phyloP scores from a whole-genome alignment of 768 basidiomycete species.

The Pholiota molesta region DNA sequence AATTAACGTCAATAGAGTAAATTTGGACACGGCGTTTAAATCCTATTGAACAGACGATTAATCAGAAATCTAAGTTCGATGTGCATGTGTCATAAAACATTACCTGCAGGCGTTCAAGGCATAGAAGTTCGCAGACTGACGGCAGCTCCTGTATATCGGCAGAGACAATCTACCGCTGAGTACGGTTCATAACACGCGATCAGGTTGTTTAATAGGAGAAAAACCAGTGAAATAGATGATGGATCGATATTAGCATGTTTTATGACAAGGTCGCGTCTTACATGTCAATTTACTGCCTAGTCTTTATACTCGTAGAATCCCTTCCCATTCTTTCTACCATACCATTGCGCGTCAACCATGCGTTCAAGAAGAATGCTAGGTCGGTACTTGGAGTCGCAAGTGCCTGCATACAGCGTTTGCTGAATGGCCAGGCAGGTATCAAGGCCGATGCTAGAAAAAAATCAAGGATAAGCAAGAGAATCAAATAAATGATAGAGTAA shows the following conservation, averaged over 20 bases:
- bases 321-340: conserved; percentile 90
- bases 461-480: not conserved
- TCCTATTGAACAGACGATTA: too few species aligned
- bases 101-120: not conserved
- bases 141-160: too few species aligned
- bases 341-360: conserved; percentile 97
- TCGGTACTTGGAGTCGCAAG: conserved; percentile 93
- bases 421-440: conserved; percentile 97
- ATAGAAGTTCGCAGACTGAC: not conserved
- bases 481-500: not conserved
- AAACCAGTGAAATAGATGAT: not conserved
- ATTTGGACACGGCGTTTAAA: too few species aligned
- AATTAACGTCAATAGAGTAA: too few species aligned
- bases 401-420: conserved; percentile 85
- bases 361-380: conserved; percentile 87
- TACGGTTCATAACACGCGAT: too few species aligned
- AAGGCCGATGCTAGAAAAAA: conserved; percentile 77
- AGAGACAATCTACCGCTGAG: too few species aligned
- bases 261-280: not conserved
- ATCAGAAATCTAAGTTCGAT: too few species aligned
- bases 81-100: not conserved
- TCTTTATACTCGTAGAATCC: conserved; percentile 89
- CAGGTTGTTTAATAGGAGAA: too few species aligned
- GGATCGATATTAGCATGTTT: not conserved
- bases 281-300: conserved; percentile 10